Conservation (phyloP, 139 green algal species). For the Chlamydomonas sp. region DNA sequence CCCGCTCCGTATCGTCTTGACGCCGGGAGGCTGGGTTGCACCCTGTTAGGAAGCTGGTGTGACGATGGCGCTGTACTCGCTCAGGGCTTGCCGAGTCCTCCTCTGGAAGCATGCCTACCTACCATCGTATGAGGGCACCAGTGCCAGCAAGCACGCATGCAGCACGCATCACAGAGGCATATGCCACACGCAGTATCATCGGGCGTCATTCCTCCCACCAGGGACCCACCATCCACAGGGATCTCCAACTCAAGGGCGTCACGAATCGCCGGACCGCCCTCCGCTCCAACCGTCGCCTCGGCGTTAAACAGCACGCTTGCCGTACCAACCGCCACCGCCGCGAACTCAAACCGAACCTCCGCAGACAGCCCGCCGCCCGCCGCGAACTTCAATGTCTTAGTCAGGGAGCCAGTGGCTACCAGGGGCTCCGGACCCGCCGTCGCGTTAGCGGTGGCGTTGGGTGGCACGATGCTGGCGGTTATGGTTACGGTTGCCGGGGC, state of each 20-base stretch:
- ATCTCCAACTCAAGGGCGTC: slow-evolving; percentile 29
- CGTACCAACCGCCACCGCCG: slow-evolving; percentile 25
- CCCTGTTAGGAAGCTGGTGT: no score
- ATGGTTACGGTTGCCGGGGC: neutral
- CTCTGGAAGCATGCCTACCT: no score
- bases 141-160: no score
- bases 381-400: neutral
- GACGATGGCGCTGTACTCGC: no score
- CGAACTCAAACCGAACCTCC: slow-evolving; percentile 53
- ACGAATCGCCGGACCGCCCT: no score
- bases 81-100: no score
- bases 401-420: neutral
- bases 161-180: no score
- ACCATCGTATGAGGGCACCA: no score
- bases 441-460: neutral
- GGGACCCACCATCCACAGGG: neutral
- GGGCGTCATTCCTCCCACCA: no score
- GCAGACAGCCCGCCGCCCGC: neutral
- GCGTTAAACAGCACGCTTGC: slow-evolving; percentile 27
- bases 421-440: neutral
- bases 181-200: no score
- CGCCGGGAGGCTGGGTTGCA: no score
- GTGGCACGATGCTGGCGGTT: neutral
- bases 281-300: neutral
- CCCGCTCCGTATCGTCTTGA: no score